Evolutionary conservation across 169 alveolate genomes (phyloP), one percentile per base, ranked within the genome.

Genomic region (Cryptosporidium canis): DNA sequence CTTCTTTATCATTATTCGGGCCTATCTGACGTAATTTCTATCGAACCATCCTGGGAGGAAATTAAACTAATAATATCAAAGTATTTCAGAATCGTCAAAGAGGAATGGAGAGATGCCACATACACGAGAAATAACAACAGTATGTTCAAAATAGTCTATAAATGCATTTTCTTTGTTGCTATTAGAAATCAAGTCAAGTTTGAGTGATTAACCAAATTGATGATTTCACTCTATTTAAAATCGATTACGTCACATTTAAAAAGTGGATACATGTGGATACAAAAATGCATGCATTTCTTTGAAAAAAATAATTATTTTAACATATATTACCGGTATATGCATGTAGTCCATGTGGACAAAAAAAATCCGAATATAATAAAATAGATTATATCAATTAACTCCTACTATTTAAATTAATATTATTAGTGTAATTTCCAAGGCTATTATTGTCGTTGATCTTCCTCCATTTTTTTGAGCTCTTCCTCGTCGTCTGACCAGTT

Each of bases 1-100:
- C 93, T 98, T 55, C 96, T 97, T 27, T 98, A 97, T 90, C 99
- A 98, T 90, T 98, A 95, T 90, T 96, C 99, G 7, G 99, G 97
- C 44, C 83, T 92, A 85, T 92, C 92, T n/a, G 92, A 94, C 77
- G 97, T 96, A 64, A 68, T 94, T 51, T 94, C 98, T 65, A 94
- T 98, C 47, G 99, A 98, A 83, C 92, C 96, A 33, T 85, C 98
- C 61, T 97, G 99, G 98, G 98, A 97, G 47, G 99, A 98, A 68
- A 67, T 92, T 9, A 51, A 83, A 63, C 21, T 83, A 24, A 92
- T 95, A 27, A 93, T 95, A 29, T 56, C 94, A 58, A 92, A 85
- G 35, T 95, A 95, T 94, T 96, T 96, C 71, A 92, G 91, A 11
- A 58, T 96, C 58, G 93, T 77, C 44, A 93, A 92, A 58, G 94